Evolutionary conservation across 2,329 filamentous ascomycete species (phyloP).

Genomic region (Achaetomium macrosporum): DNA sequence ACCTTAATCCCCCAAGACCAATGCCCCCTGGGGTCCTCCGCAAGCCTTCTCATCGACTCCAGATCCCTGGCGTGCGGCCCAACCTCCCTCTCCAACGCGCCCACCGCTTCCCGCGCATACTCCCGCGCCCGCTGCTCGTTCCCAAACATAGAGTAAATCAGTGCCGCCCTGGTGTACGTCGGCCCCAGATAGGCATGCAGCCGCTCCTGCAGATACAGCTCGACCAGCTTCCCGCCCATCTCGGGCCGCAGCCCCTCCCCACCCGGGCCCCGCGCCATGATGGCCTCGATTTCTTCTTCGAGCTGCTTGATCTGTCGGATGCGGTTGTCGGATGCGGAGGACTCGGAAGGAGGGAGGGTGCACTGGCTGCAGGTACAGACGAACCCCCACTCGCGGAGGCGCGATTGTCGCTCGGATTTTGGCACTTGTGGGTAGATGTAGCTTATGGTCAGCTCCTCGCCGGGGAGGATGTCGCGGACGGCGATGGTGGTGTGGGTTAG

Average conservation of each 20-base stretch:
- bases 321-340: slow-evolving; percentile 30
- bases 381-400: slow-evolving; percentile 33
- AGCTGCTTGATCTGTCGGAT: slow-evolving; percentile 28
- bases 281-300: slow-evolving; percentile 24
- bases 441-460: slow-evolving; percentile 35
- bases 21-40: slow-evolving; percentile 28
- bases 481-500: slow-evolving; percentile 34
- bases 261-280: slow-evolving; percentile 15
- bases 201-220: slow-evolving; percentile 31
- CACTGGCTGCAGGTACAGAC: slow-evolving; percentile 33
- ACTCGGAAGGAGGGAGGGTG: slow-evolving; percentile 15
- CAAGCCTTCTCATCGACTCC: slow-evolving; percentile 30
- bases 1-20: slow-evolving; percentile 30
- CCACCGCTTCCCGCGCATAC: slow-evolving; percentile 31
- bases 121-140: slow-evolving; percentile 28
- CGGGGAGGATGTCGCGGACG: slow-evolving; percentile 31
- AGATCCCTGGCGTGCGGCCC: slow-evolving; percentile 28
- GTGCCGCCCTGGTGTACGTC: slow-evolving; percentile 34
- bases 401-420: slow-evolving; percentile 27
- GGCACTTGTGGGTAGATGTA: slow-evolving; percentile 31
- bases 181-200: slow-evolving; percentile 31
- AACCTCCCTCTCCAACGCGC: slow-evolving; percentile 30
- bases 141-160: slow-evolving; percentile 35
- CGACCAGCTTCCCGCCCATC: slow-evolving; percentile 27
- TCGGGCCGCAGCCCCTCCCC: slow-evolving; percentile 21